Evolutionary conservation across 2,329 filamentous ascomycete genomes (phyloP).

Genomic region (Aspergillus aculeatinus): DNA sequence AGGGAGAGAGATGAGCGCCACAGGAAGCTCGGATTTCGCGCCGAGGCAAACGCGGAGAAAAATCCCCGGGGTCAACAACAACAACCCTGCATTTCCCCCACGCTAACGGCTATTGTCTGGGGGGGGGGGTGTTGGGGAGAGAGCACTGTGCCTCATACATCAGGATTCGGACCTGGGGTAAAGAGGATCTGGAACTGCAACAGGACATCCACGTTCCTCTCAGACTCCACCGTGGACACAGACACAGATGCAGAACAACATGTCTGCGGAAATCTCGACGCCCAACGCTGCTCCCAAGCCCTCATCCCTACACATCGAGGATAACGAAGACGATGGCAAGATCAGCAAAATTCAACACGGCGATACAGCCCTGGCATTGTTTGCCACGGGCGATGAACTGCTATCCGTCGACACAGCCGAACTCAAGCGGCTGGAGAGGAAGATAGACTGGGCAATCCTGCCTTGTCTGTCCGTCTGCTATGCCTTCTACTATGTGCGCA

Average conservation of each 20-base stretch:
- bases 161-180: not conserved
- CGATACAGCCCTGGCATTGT: slow-evolving; percentile 1
- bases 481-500: slow-evolving; percentile 15
- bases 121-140: not conserved
- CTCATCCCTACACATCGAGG: slow-evolving; percentile 1
- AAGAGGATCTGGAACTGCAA: not conserved
- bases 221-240: not conserved
- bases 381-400: not conserved
- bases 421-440: slow-evolving; percentile 5
- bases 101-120: not conserved
- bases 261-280: not conserved
- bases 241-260: not conserved
- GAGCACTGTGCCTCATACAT: not conserved
- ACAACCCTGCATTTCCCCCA: slow-evolving; percentile 1
- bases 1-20: not conserved
- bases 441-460: slow-evolving; percentile 12
- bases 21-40: not conserved
- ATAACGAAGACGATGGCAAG: not conserved
- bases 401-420: not conserved
- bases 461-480: slow-evolving; percentile 12
- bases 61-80: not conserved
- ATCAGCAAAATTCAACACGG: not conserved
- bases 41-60: slow-evolving; percentile 6
- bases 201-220: not conserved
- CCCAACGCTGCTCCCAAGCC: not conserved